Evolutionary conservation across 352 stramenopile species (phyloP).

Genomic region (Globisporangium ultimum): DNA sequence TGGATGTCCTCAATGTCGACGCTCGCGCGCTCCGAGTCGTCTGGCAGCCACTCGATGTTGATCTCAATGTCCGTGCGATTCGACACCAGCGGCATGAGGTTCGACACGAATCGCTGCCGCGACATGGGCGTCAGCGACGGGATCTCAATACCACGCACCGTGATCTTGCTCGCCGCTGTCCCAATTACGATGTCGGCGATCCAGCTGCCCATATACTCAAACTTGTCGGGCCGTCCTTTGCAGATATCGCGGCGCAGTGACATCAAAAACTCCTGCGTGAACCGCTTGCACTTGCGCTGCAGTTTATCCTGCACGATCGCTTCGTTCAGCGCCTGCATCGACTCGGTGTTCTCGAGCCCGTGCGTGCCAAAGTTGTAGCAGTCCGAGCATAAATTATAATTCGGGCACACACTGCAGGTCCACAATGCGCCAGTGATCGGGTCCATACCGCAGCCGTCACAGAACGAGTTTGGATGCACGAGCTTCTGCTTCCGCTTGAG

Average conservation of each 20-base stretch:
- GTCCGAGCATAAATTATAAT: constrained; percentile 66
- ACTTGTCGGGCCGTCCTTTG: constrained; percentile 77
- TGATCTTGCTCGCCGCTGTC: constrained; percentile 66
- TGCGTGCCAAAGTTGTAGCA: constrained; percentile 75
- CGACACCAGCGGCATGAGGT: constrained; percentile 78
- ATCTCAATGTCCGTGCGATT: constrained; percentile 83
- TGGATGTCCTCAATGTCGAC: constrained; percentile 27
- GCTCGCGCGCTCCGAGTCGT: constrained; percentile 42
- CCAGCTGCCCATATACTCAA: constrained; percentile 80
- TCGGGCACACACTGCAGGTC: constrained; percentile 67
- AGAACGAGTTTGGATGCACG: constrained; percentile 63
- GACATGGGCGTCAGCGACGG: constrained; percentile 44
- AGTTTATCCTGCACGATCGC: constrained; percentile 70
- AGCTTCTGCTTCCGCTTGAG: constrained; percentile 69
- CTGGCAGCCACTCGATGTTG: constrained; percentile 78
- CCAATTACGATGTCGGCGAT: constrained; percentile 77
- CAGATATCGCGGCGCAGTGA: constrained; percentile 76
- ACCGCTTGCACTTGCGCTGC: constrained; percentile 71
- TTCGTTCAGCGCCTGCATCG: constrained; percentile 66
- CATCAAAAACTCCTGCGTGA: constrained; percentile 69
- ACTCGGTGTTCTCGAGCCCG: constrained; percentile 68
- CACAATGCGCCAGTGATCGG: constrained; percentile 62
- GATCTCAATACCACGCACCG: constrained; percentile 78
- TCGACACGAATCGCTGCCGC: constrained; percentile 68
- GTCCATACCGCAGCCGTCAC: constrained; percentile 69